These are phyloP conservation scores for Chaetomiaceae sp. DNA, from an alignment of 2,329 filamentous ascomycete species.

Conservation along the genomic window DNA sequence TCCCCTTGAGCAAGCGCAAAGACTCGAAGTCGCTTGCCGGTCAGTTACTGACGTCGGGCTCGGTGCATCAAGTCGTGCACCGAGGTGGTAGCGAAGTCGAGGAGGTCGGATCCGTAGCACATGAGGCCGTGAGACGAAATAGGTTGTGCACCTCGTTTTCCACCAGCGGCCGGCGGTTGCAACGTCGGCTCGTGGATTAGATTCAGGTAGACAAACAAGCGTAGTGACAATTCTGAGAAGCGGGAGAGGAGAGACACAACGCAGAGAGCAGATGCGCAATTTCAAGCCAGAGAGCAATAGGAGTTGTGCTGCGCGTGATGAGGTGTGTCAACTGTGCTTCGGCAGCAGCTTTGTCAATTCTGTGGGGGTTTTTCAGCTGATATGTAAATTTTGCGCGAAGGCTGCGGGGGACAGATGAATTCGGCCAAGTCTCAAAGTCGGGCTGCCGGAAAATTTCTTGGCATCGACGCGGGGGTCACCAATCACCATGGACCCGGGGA, in stretches of 20 bases:
- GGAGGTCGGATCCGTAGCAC: slow-evolving; percentile 17
- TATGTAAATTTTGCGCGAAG: too few species aligned
- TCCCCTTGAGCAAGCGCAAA: slow-evolving; percentile 60
- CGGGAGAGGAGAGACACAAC: neutral
- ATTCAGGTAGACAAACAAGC: neutral
- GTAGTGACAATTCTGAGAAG: neutral
- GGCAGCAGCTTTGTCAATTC: too few species aligned
- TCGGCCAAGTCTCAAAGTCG: too few species aligned
- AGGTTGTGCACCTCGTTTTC: too few species aligned
- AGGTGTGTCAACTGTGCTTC: neutral
- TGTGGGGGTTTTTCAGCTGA: too few species aligned
- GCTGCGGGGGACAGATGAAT: too few species aligned
- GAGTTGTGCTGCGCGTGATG: neutral
- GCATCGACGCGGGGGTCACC: too few species aligned
- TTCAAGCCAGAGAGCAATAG: neutral
- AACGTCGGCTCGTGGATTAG: neutral
- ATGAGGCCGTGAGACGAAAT: slow-evolving; percentile 16
- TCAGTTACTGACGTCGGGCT: slow-evolving; percentile 36
- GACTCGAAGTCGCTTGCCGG: slow-evolving; percentile 61
- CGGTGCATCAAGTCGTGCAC: slow-evolving; percentile 44
- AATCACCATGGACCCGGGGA: too few species aligned
- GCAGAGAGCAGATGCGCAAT: too few species aligned
- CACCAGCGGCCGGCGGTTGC: neutral
- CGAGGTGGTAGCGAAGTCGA: slow-evolving; percentile 24
- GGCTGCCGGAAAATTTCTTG: too few species aligned